Evolutionary conservation across 2,329 filamentous ascomycete genomes (phyloP).

Genomic region (Aureobasidium sp.): DNA sequence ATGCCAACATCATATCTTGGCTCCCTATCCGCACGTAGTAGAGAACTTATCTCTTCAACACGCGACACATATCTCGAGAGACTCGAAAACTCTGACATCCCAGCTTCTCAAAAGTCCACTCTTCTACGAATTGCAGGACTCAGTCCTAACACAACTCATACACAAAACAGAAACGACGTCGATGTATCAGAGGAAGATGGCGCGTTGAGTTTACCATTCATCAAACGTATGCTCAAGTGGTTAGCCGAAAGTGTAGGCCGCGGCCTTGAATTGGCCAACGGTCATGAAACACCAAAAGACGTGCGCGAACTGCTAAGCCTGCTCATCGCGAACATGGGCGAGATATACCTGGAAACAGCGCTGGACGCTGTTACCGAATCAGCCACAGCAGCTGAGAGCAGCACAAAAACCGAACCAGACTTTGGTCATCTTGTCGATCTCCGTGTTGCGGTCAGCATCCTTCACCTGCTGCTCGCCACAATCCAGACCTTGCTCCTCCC

Average conservation of each 20-base stretch:
- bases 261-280: slow-evolving; percentile 80
- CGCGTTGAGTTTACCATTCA: slow-evolving; percentile 67
- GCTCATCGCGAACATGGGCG: slow-evolving; percentile 78
- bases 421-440: slow-evolving; percentile 72
- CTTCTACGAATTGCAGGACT: slow-evolving; percentile 83
- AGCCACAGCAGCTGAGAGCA: slow-evolving; percentile 66
- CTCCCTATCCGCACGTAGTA: slow-evolving; percentile 80
- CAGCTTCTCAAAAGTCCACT: slow-evolving; percentile 79
- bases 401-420: slow-evolving; percentile 72
- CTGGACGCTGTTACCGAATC: slow-evolving; percentile 64
- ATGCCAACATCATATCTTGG: slow-evolving; percentile 86
- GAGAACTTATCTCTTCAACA: slow-evolving; percentile 76
- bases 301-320: slow-evolving; percentile 77
- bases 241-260: slow-evolving; percentile 88
- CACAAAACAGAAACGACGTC: slow-evolving; percentile 64
- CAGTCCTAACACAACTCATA: slow-evolving; percentile 46
- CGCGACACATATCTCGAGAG: slow-evolving; percentile 87
- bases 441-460: slow-evolving; percentile 74
- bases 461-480: slow-evolving; percentile 88
- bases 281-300: slow-evolving; percentile 86
- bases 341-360: slow-evolving; percentile 62
- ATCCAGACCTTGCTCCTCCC: slow-evolving; percentile 85
- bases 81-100: slow-evolving; percentile 80
- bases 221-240: slow-evolving; percentile 98
- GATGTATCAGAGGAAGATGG: slow-evolving; percentile 89